Percentiles rank a stretch among this genome's conserved stretches.
These are phyloP conservation scores for Venturia effusa DNA, from an alignment of 2,329 filamentous ascomycete genomes.

Conservation along the genomic window DNA sequence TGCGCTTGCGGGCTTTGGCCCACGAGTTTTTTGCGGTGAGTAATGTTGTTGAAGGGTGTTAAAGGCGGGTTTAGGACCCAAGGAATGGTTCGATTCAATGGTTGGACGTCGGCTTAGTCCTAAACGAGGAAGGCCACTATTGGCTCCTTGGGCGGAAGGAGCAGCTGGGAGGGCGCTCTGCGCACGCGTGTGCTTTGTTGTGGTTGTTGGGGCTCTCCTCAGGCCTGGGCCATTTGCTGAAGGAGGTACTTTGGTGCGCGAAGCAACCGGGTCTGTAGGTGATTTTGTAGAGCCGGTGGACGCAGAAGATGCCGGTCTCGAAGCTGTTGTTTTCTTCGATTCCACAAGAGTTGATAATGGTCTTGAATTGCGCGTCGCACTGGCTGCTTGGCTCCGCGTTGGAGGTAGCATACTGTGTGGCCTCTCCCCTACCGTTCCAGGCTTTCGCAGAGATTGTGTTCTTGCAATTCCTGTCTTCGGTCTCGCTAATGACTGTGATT, in stretches of 20 bases:
- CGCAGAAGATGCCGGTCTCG: background rate
- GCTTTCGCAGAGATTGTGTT: background rate
- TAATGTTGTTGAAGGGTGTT: constrained; percentile 12
- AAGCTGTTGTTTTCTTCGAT: background rate
- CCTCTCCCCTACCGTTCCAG: background rate
- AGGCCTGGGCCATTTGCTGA: background rate
- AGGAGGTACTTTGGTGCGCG: background rate
- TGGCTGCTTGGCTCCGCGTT: background rate
- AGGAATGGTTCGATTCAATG: background rate
- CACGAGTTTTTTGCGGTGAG: constrained; percentile 10
- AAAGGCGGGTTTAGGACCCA: constrained; percentile 5
- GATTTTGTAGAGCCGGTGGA: constrained; percentile 1
- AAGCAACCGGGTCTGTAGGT: background rate
- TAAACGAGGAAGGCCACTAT: background rate
- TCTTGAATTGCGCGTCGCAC: background rate
- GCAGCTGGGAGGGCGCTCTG: background rate
- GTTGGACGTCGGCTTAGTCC: constrained; percentile 3
- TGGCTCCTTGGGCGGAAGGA: background rate
- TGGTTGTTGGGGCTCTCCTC: background rate
- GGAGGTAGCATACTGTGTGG: background rate
- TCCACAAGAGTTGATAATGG: constrained; percentile 2
- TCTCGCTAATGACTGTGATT: background rate
- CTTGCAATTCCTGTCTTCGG: constrained; percentile 4
- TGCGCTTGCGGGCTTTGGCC: constrained; percentile 10
- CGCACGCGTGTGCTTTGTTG: constrained; percentile 7